Evolutionary conservation across 768 basidiomycete species (phyloP).

Genomic region (Hygrophoropsis aurantiaca): DNA sequence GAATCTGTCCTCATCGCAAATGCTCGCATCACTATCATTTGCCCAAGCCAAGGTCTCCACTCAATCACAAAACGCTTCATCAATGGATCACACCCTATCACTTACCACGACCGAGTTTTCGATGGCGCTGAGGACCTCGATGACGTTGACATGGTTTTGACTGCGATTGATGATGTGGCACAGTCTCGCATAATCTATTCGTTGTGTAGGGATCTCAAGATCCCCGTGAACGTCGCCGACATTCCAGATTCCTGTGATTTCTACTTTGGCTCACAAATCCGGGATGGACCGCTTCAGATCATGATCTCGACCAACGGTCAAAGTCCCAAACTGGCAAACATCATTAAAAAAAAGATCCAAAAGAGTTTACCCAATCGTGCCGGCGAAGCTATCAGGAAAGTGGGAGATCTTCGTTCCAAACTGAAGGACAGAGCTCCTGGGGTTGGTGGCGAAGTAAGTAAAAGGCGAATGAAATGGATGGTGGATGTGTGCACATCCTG

Average conservation of each 20-base stretch:
- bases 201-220: constrained; percentile 61
- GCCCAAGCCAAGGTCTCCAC: constrained; percentile 68
- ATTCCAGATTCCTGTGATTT: constrained; percentile 96
- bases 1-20: constrained; percentile 82
- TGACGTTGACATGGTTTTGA: constrained; percentile 83
- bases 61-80: constrained; percentile 56
- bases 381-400: constrained; percentile 75
- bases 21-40: constrained; percentile 74
- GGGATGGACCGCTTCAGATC: constrained; percentile 88
- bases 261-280: constrained; percentile 94
- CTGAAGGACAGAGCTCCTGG: constrained; percentile 83
- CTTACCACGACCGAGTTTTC: constrained; percentile 72
- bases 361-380: constrained; percentile 65
- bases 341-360: constrained; percentile 73
- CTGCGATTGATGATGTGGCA: constrained; percentile 84
- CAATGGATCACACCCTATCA: constrained; percentile 46
- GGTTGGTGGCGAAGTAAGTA: constrained; percentile 73
- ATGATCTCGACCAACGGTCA: constrained; percentile 96
- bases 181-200: constrained; percentile 71
- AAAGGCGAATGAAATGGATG: constrained; percentile 92
- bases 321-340: constrained; percentile 85
- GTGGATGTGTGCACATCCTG: constrained; percentile 81
- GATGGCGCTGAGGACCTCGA: constrained; percentile 62
- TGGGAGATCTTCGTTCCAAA: constrained; percentile 70
- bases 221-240: constrained; percentile 96